Percentiles rank a stretch among this genome's conserved stretches.
Evolutionary conservation across 352 stramenopile species (phyloP).

Genomic region (Albugo laibachii): DNA sequence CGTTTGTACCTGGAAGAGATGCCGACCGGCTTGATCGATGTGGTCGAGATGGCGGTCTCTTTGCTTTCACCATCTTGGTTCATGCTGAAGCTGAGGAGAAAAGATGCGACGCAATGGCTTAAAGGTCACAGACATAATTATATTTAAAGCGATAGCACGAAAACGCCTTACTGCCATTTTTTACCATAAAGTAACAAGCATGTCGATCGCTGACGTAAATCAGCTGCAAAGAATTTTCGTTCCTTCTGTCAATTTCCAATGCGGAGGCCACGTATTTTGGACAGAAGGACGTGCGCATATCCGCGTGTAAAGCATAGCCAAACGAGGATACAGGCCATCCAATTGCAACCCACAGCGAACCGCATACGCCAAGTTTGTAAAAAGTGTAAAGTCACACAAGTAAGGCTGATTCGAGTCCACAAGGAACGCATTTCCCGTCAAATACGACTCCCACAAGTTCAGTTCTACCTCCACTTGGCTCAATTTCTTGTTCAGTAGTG

Average conservation of each 20-base stretch:
- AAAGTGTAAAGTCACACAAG: conserved; percentile 66
- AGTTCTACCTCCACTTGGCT: conserved; percentile 42
- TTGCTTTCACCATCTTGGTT: too few relatives aligned
- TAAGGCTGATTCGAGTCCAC: conserved; percentile 35
- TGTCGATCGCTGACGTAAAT: conserved; percentile 19
- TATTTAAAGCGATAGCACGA: too few relatives aligned
- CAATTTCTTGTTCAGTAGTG: conserved; percentile 52
- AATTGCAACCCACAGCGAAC: conserved; percentile 69
- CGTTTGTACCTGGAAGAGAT: too few relatives aligned
- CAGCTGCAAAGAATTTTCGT: conserved; percentile 67
- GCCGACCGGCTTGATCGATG: too few relatives aligned
- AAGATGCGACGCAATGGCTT: too few relatives aligned
- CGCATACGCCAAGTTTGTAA: conserved; percentile 72
- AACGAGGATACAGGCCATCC: conserved; percentile 51
- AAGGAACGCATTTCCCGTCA: conserved; percentile 37
- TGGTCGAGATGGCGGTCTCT: too few relatives aligned
- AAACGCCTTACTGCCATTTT: too few relatives aligned
- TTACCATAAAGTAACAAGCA: too few relatives aligned
- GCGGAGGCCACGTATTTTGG: conserved; percentile 62
- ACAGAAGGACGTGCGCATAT: conserved; percentile 48
- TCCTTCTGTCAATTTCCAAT: conserved; percentile 57
- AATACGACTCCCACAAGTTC: conserved; percentile 55
- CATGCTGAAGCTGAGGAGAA: too few relatives aligned
- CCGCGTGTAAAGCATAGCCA: conserved; percentile 62
- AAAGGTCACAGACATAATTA: too few relatives aligned